Conservation (phyloP, 2,329 filamentous ascomycete species). For the Paramyrothecium roridum region DNA sequence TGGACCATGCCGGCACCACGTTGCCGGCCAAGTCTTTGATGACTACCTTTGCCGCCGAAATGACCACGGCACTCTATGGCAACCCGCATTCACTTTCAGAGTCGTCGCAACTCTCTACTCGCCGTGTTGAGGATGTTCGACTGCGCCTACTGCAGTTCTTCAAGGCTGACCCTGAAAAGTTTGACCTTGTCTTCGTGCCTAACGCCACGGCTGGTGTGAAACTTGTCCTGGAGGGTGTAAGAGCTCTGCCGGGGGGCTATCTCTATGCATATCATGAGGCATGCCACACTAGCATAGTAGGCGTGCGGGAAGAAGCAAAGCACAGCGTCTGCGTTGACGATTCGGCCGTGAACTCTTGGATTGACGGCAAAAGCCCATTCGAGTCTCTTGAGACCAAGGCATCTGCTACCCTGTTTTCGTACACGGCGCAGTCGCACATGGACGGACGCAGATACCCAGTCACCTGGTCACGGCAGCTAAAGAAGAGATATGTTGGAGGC, state of each 20-base stretch:
- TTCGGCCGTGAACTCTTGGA: constrained; percentile 62
- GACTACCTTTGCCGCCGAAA: constrained; percentile 73
- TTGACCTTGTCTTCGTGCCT: constrained; percentile 86
- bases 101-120: constrained; percentile 74
- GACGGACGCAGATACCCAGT: constrained; percentile 74
- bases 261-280: constrained; percentile 80
- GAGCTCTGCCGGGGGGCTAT: constrained; percentile 67
- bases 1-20: constrained; percentile 96
- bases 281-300: constrained; percentile 83
- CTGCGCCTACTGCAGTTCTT: constrained; percentile 72
- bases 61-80: constrained; percentile 76
- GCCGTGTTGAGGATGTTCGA: constrained; percentile 72
- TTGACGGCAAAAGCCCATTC: constrained; percentile 37
- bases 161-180: constrained; percentile 74
- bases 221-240: constrained; percentile 74
- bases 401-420: constrained; percentile 60
- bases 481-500: constrained; percentile 17
- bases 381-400: constrained; percentile 10
- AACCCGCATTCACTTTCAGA: constrained; percentile 88
- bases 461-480: constrained; percentile 58
- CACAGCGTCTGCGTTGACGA: constrained; percentile 66
- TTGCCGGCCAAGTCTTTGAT: constrained; percentile 77
- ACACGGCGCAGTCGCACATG: constrained; percentile 91
- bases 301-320: constrained; percentile 69
- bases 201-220: constrained; percentile 93